Evolutionary conservation across 78 protist genomes (phyloP).

Genomic region (Polysphondylium violaceum): DNA sequence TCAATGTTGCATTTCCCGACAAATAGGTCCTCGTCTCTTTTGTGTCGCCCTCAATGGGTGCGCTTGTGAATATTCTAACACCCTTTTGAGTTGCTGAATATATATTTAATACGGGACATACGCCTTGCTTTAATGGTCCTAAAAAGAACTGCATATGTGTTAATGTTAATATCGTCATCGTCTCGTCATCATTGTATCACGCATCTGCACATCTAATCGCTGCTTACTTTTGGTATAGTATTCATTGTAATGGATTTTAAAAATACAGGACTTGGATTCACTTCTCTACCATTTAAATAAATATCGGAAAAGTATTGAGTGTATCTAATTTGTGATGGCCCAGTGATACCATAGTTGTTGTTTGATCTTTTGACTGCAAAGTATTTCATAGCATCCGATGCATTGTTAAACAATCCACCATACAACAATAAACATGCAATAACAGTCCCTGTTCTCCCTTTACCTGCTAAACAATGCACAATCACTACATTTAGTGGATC

Average conservation of each 20-base stretch:
- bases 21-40: conserved; percentile 61
- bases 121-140: conserved; percentile 70
- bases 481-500: conserved; percentile 78
- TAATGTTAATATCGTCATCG: neutral
- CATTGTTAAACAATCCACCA: conserved; percentile 76
- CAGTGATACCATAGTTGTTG: conserved; percentile 79
- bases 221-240: conserved; percentile 55
- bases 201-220: neutral
- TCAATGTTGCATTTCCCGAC: conserved; percentile 48
- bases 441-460: conserved; percentile 79
- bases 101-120: conserved; percentile 77
- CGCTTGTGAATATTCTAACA: conserved; percentile 55
- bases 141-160: conserved; percentile 35
- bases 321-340: conserved; percentile 81
- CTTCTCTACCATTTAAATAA: conserved; percentile 36
- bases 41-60: conserved; percentile 75
- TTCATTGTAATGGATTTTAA: conserved; percentile 66
- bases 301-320: conserved; percentile 63
- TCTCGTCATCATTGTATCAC: neutral
- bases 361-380: conserved; percentile 82
- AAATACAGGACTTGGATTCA: conserved; percentile 26
- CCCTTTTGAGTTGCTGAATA: conserved; percentile 73
- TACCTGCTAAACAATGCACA: conserved; percentile 87
- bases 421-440: conserved; percentile 76
- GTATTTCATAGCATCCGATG: conserved; percentile 79